phyloP scores from a whole-genome alignment of 2,329 filamentous ascomycete species.

The Colletotrichum sp. region DNA sequence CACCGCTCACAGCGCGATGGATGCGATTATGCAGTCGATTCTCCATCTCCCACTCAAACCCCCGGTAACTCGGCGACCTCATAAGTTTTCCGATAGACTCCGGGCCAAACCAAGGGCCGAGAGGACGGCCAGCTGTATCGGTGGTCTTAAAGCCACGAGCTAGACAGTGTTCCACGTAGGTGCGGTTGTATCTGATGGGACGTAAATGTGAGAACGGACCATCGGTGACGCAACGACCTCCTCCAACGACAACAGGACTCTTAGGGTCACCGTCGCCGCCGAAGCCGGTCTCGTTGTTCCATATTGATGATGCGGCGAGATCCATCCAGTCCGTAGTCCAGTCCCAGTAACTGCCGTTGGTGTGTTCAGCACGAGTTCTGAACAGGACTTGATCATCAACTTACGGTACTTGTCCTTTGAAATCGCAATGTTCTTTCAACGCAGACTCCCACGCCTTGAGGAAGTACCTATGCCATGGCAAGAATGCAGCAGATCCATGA shows the following conservation, averaged over 20 bases:
- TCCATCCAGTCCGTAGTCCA: not conserved
- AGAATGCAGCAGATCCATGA: not conserved
- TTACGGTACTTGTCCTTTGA: not conserved
- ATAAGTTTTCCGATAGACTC: not conserved
- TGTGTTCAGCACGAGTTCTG: not conserved
- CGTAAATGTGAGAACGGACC: slow-evolving; percentile 20
- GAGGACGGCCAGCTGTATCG: not conserved
- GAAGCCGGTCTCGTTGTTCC: not conserved
- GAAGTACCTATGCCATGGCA: not conserved
- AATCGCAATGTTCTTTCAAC: not conserved
- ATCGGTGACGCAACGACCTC: not conserved
- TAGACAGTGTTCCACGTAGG: slow-evolving; percentile 1
- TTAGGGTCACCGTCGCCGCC: not conserved
- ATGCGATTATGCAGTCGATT: slow-evolving; percentile 10
- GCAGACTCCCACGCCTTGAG: not conserved
- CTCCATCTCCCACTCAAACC: not conserved
- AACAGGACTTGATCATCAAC: not conserved
- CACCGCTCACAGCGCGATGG: slow-evolving; percentile 11
- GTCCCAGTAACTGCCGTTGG: not conserved
- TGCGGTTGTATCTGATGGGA: slow-evolving; percentile 19
- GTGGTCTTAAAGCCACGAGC: not conserved
- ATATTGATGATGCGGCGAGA: not conserved
- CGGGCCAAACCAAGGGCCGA: not conserved
- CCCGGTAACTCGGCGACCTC: not conserved
- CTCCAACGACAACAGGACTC: not conserved